Base-by-base conservation (phyloP, 148 eudicot genomes). In the Vaccinium corymbosum region DNA sequence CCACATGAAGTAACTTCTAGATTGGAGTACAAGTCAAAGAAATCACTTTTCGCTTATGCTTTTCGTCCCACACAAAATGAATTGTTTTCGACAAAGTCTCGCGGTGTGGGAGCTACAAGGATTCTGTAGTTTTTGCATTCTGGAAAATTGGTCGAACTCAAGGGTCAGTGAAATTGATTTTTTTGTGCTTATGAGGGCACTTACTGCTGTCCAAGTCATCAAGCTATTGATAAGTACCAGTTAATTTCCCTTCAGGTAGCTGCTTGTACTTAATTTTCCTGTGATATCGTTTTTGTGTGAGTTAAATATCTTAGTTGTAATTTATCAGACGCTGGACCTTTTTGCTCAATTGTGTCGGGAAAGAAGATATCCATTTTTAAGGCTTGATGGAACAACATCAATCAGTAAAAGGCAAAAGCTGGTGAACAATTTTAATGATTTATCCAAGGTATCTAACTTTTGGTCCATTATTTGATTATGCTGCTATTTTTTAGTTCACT, bases 331-430 rank as follows among this genome's bases (percentile, higher is more conserved):
- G 50, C 89, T 97, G 86, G 99, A 97, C 86, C 98, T 97, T 77
- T 95, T 97, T 87, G 95, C 98, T 87, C 99, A 97, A 90, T 86
- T 97, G 84, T 97, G 99, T 85, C 98, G 99, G 46, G 99, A 95
- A 86, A 91, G 98, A 88, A 93, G 98, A 91, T 97, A 97, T 88
- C 99, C 99, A 35, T 93, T 91, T 73, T 83, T 97, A 85, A 93
- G 98, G 85, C 96, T 97, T 83, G 99, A 97, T 90, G 99, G 99
- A 59, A 83, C 90, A 75, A 95, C 96, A 57, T 94, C 99, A 81
- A 94, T 97, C 82, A 91, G 94, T 87, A 97, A 95, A 88, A 91
- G 99, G 85, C 99, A 97, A 84, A 97, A 97, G 89, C 85, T 97
- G 88, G 99, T 97, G 84, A 97, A 97, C 88, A 42, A 88, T 82